phyloP scores from a whole-genome alignment of 2,329 filamentous ascomycete species.

The Xylaria sp. region DNA sequence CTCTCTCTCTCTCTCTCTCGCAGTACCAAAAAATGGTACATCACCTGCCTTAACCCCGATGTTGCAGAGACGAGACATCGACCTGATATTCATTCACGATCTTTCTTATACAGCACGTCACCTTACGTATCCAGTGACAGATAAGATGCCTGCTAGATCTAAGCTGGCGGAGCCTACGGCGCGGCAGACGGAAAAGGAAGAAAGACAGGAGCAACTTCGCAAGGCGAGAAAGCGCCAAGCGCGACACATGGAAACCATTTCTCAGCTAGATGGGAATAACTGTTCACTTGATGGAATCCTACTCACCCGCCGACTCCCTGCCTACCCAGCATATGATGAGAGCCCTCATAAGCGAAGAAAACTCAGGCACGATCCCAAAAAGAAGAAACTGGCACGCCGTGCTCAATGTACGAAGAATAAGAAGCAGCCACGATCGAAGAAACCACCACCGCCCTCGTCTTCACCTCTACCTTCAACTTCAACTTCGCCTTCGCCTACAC shows the following conservation, averaged over 20 bases:
- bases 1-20: too few species aligned
- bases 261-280: constrained; percentile 20
- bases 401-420: constrained; percentile 24
- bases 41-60: background rate
- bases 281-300: constrained; percentile 21
- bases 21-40: background rate
- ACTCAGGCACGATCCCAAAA: background rate
- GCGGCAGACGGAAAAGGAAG: constrained; percentile 2
- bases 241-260: constrained; percentile 30
- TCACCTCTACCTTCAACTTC: background rate
- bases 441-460: constrained; percentile 23
- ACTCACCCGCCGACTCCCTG: constrained; percentile 24
- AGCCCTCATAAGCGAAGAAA: constrained; percentile 28
- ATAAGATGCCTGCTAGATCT: background rate
- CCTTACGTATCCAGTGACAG: background rate
- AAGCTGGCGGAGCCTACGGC: constrained; percentile 18
- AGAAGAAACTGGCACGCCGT: constrained; percentile 12
- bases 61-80: background rate
- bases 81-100: background rate
- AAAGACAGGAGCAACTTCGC: constrained; percentile 5
- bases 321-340: constrained; percentile 38
- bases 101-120: background rate
- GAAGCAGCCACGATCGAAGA: constrained; percentile 27
- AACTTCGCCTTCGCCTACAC: background rate
- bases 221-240: constrained; percentile 21